Percentiles rank a stretch among this genome's conserved stretches.
These are phyloP conservation scores for Kodamaea anthophila DNA, from an alignment of 1,139 yeast genomes.

Conservation along the genomic window DNA sequence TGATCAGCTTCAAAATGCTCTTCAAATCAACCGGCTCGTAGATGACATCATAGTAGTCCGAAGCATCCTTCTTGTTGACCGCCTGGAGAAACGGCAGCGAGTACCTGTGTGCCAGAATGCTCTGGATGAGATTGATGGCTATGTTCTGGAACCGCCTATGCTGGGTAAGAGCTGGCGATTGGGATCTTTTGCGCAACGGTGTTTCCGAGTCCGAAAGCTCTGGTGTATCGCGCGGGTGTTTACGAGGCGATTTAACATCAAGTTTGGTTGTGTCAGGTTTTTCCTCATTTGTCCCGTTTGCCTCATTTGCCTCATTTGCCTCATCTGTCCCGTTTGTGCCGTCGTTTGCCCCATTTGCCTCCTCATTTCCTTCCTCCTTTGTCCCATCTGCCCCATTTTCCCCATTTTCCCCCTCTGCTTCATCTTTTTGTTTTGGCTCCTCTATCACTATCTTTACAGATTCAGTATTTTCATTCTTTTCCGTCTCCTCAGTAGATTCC, in stretches of 20 bases:
- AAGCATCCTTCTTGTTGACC: conserved; percentile 62
- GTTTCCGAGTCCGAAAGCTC: conserved; percentile 2
- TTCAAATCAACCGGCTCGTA: conserved; percentile 65
- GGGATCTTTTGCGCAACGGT: conserved; percentile 15
- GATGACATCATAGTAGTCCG: conserved; percentile 57
- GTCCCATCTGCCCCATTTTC: neutral
- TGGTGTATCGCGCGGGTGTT: neutral
- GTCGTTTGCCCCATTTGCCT: neutral
- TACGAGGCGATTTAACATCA: no score
- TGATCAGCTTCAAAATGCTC: conserved; percentile 51
- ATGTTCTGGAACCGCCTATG: conserved; percentile 49
- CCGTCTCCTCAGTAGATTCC: no score
- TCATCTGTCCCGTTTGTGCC: conserved; percentile 3
- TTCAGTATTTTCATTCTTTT: no score
- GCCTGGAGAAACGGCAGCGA: conserved; percentile 73
- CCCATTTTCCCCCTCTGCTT: neutral
- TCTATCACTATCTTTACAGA: no score
- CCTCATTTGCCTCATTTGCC: conserved; percentile 1
- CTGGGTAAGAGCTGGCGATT: conserved; percentile 25
- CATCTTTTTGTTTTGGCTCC: neutral
- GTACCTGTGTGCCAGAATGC: conserved; percentile 64
- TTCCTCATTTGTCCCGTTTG: conserved; percentile 4
- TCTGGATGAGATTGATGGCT: conserved; percentile 53
- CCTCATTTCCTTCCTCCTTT: neutral
- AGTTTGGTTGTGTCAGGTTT: no score